A percentile compares a stretch with the other conserved stretches of the same genome.
Evolutionary conservation across 495 filamentous ascomycete genomes (phyloP).

Genomic region (Hypoxylon lienhwacheense): DNA sequence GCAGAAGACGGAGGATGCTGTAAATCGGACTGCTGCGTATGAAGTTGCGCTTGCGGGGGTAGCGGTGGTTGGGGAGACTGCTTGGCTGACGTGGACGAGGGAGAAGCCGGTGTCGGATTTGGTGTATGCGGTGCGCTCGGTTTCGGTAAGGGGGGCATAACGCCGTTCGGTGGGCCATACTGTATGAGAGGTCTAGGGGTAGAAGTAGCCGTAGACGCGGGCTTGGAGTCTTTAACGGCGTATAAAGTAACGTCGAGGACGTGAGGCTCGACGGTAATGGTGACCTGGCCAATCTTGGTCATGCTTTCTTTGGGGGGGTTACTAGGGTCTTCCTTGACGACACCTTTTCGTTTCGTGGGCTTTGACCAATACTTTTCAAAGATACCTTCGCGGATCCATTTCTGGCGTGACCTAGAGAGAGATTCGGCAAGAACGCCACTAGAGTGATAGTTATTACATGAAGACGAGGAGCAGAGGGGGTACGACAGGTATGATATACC

Average conservation of each 20-base stretch:
- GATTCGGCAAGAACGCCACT: slow-evolving; percentile 86
- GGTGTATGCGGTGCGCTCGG: slow-evolving; percentile 45
- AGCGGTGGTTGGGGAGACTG: slow-evolving; percentile 17
- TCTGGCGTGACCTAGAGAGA: slow-evolving; percentile 77
- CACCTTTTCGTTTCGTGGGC: slow-evolving; percentile 77
- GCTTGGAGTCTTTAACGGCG: slow-evolving; percentile 73
- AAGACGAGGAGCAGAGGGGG: background rate
- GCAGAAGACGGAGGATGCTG: slow-evolving; percentile 23
- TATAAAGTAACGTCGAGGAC: slow-evolving; percentile 85
- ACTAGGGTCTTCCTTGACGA: slow-evolving; percentile 64
- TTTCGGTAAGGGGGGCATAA: slow-evolving; percentile 57
- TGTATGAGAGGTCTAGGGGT: slow-evolving; percentile 65
- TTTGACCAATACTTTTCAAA: slow-evolving; percentile 95
- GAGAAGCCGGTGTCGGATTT: slow-evolving; percentile 1
- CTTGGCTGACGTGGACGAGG: slow-evolving; percentile 15
- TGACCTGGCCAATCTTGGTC: slow-evolving; percentile 76
- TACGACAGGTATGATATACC: slow-evolving; percentile 51
- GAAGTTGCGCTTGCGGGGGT: slow-evolving; percentile 17
- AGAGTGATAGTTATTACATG: slow-evolving; percentile 9
- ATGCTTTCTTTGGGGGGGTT: slow-evolving; percentile 88
- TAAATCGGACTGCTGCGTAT: slow-evolving; percentile 22
- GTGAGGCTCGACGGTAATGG: slow-evolving; percentile 87
- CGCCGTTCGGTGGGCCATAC: slow-evolving; percentile 66
- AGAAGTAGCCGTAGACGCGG: slow-evolving; percentile 42
- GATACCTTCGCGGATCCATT: slow-evolving; percentile 86